Evolutionary conservation across 768 basidiomycete genomes (phyloP), one percentile per base, ranked within the genome.

Genomic region (Cyathus striatus): DNA sequence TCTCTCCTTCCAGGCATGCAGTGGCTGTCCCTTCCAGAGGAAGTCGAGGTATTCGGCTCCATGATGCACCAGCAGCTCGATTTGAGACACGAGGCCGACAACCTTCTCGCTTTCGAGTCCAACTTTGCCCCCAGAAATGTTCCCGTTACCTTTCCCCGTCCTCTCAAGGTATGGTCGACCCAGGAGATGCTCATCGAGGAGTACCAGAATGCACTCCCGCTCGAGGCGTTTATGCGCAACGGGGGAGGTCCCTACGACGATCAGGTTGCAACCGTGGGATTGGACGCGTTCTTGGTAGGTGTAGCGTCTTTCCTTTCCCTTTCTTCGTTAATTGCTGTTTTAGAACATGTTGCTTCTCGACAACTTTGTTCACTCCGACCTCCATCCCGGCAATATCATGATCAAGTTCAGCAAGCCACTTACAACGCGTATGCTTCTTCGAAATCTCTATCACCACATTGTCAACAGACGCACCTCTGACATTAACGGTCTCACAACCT

Each of bases 51-150:
- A 3, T 99, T 99, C 60, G 96, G 96, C 5, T 65, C 73, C 23
- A 95, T 99, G 92, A 99, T 99, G 96, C 77, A 80, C 57, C 86
- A 82, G 52, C 96, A 99, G 61, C 75, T 98, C 17, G 92, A 98
- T 63, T 68, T 99, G 37, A 75, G 91, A 25, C 78, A 86, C 46
- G 96, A 99, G 60, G 93, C 89, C 0, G 78, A 88, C 49, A 97
- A 98, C 62, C 65, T 99, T 42, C 65, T 78, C 20, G 73, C 67
- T 1, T 99, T 99, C 56, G 92, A 95, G 63, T 65, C 73, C 40
- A 91, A 97, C 57, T 99, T 99, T 54, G 72, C 77, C 6, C 70
- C 78, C 23, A 76, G 92, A 46, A 83, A 80, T 32, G 80, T 90
- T 1, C 82, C 88, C 1, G 83, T 98, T 18, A 86, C 79, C 9